Percentiles rank a stretch among this genome's conserved stretches.
Evolutionary conservation across 1,284 basidiomycete species (phyloP).

Genomic region (Melampsora larici-populina): DNA sequence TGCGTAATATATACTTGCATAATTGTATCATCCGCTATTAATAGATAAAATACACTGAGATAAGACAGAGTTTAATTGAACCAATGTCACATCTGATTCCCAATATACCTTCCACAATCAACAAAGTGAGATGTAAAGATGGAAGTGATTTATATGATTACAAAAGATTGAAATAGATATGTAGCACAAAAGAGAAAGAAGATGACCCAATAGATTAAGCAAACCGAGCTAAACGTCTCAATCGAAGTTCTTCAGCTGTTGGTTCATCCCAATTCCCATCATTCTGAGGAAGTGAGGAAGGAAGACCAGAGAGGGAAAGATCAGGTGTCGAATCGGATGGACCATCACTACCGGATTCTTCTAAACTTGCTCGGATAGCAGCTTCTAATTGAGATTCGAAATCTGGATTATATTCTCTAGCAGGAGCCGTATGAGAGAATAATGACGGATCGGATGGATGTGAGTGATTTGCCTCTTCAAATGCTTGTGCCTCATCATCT

Average conservation of each 20-base stretch:
- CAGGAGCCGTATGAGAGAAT: background rate
- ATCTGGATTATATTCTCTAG: background rate
- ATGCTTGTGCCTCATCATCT: no score
- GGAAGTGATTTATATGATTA: no score
- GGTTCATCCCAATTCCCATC: constrained; percentile 31
- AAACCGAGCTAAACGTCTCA: constrained; percentile 32
- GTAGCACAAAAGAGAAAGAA: no score
- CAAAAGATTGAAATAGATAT: no score
- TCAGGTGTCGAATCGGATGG: background rate
- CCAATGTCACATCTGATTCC: no score
- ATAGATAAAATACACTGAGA: no score
- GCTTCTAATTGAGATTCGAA: constrained; percentile 24
- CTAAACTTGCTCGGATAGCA: constrained; percentile 29
- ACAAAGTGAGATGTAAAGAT: no score
- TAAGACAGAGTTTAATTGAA: no score
- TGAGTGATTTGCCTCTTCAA: background rate
- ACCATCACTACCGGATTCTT: background rate
- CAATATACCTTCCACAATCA: no score
- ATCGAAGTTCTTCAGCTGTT: constrained; percentile 30
- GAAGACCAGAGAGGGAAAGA: background rate
- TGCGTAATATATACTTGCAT: no score
- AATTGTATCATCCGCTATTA: no score
- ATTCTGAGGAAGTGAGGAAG: background rate
- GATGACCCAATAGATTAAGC: no score
- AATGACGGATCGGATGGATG: background rate